Base-by-base conservation (phyloP, 352 stramenopile genomes). In the Thalassiosira livingstoniorum region DNA sequence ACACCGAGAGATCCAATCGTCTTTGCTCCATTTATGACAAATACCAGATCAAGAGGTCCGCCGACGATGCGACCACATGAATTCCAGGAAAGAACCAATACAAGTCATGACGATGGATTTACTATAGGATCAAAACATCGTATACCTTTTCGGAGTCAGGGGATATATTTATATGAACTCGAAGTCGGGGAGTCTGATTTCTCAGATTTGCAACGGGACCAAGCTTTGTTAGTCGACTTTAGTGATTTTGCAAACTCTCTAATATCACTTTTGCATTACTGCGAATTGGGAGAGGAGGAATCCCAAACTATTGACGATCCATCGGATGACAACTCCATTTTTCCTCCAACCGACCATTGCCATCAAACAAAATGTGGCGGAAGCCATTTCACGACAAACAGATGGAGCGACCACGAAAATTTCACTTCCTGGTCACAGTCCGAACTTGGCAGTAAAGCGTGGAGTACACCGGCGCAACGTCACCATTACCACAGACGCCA, bases 151-250 rank as follows among this genome's bases (percentile, higher is more conserved):
- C 34, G 42, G 27, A 73, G 63, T 70, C 45, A 37, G 10, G 58
- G 66, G 3, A 81, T 89, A 23, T 47, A 86, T 32, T 63, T 89
- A 21, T 89, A 78, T 39, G 82, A 89, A 53, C 62, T 89, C 21
- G 82, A 89, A 71, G 78, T 89, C n/a, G 74, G 78, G 29, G 82
- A 89, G 54, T 82, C 67, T 31, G 82, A 89, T 55, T 89, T 86
- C 67, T 51, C 67, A 4, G 68, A 81, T 35, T 62, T 89, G 32
- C 51, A 73, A 47, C 60, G 72, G 32, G 82, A 89, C 69, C 82
- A 89, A 64, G 82, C 82, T 29, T 62, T 88, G 29, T 67, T 88
- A 23, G 82, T 88, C 13, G 78, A 88, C 32, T 88, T 88, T 61
- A 55, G 66, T 70, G 68, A 88, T 64, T 88, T 88, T 75, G 64